Conservation (phyloP, 2,329 filamentous ascomycete species). For the Sarocladium brachiariae region DNA sequence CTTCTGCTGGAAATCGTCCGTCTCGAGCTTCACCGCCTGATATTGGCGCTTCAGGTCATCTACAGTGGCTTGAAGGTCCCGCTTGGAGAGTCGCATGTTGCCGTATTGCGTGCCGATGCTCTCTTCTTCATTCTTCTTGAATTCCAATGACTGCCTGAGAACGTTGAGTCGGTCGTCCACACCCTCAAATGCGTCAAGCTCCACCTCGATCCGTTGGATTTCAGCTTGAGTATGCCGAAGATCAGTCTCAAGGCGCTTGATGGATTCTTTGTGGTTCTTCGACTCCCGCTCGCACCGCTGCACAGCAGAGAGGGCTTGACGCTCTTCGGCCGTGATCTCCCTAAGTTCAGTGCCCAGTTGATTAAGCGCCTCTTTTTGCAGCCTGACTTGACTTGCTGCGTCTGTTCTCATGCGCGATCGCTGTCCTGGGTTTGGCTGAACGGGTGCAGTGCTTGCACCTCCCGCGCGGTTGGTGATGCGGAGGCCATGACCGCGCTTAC, state of each 20-base stretch:
- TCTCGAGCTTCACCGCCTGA: slow-evolving; percentile 21
- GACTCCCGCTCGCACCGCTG: slow-evolving; percentile 40
- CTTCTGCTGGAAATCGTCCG: slow-evolving; percentile 33
- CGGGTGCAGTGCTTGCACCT: slow-evolving; percentile 34
- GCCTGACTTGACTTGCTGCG: slow-evolving; percentile 55
- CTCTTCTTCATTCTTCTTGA: slow-evolving; percentile 41
- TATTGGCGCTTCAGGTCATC: slow-evolving; percentile 32
- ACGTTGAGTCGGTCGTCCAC: slow-evolving; percentile 59
- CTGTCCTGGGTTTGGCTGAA: slow-evolving; percentile 37
- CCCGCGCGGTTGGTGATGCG: slow-evolving; percentile 43
- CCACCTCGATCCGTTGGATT: slow-evolving; percentile 43
- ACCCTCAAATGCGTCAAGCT: slow-evolving; percentile 60
- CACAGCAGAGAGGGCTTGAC: slow-evolving; percentile 28
- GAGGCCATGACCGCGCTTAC: slow-evolving; percentile 48
- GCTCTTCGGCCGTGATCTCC: slow-evolving; percentile 42
- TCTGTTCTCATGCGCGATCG: slow-evolving; percentile 75
- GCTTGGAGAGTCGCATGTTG: slow-evolving; percentile 40
- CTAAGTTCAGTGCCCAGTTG: slow-evolving; percentile 49
- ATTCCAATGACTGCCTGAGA: slow-evolving; percentile 50
- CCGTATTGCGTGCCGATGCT: slow-evolving; percentile 51
- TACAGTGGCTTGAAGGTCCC: slow-evolving; percentile 36
- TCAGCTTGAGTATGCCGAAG: slow-evolving; percentile 55
- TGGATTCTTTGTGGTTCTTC: slow-evolving; percentile 33
- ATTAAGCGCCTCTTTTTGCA: slow-evolving; percentile 41
- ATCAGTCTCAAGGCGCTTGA: slow-evolving; percentile 39